Evolutionary conservation across 176 grass and related monocot species (phyloP).

Genomic region (Lolium perenne): DNA sequence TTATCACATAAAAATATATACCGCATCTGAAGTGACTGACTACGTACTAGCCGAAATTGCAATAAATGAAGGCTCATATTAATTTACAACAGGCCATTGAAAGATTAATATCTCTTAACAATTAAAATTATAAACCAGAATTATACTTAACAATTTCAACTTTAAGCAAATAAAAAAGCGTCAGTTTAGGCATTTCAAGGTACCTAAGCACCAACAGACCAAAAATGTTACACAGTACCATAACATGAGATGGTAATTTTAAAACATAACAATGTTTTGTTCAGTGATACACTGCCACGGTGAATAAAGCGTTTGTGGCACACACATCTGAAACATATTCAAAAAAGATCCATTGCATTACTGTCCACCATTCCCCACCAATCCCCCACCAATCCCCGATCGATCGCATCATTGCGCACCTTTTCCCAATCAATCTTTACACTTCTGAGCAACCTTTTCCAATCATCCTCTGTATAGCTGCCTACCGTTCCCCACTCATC

Average conservation of each 20-base stretch:
- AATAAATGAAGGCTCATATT: conserved; percentile 12
- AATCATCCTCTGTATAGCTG: background rate
- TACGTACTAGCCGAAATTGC: background rate
- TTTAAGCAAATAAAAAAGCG: conserved; percentile 21
- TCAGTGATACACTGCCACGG: background rate
- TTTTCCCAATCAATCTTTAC: no score
- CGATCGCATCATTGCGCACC: no score
- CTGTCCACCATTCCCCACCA: no score
- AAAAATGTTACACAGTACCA: background rate
- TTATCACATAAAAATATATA: background rate
- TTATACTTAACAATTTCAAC: background rate
- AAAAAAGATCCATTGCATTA: background rate
- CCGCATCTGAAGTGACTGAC: background rate
- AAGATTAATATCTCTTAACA: background rate
- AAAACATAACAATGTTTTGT: background rate
- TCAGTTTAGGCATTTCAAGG: background rate
- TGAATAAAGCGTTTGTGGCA: background rate
- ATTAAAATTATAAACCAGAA: background rate
- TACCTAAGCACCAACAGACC: background rate
- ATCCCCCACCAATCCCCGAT: no score
- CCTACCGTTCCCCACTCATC: background rate
- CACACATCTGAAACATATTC: background rate
- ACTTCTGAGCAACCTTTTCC: background rate
- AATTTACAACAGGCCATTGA: background rate
- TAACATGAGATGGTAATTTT: background rate